Evolutionary conservation across 192 early-diverging fungal genomes (phyloP).

Genomic region (Coemansia reversa): DNA sequence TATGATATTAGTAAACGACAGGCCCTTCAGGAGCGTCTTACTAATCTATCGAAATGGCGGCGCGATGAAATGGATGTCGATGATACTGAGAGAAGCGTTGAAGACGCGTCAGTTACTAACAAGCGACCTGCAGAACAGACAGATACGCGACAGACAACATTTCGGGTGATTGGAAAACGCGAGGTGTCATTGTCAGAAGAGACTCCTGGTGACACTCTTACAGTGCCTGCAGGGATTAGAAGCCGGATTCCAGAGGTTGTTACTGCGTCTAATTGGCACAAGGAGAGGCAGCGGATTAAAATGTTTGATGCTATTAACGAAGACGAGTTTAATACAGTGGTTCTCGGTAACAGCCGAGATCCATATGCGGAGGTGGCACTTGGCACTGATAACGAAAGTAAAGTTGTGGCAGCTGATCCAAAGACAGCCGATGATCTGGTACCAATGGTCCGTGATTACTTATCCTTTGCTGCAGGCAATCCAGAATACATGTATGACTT

Average conservation of each 20-base stretch:
- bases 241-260: conserved; percentile 34
- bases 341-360: neutral
- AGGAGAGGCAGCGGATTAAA: conserved; percentile 48
- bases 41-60: conserved; percentile 12
- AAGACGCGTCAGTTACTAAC: neutral
- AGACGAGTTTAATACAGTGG: conserved; percentile 26
- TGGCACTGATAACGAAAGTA: conserved; percentile 11
- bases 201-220: neutral
- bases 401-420: conserved; percentile 4
- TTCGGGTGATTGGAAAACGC: conserved; percentile 25
- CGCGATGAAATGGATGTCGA: conserved; percentile 20
- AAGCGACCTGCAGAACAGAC: neutral
- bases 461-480: conserved; percentile 34
- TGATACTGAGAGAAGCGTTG: too few species aligned
- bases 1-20: conserved; percentile 53
- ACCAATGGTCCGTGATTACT: conserved; percentile 67
- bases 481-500: conserved; percentile 77
- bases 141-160: conserved; percentile 13
- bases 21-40: conserved; percentile 53
- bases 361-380: conserved; percentile 20
- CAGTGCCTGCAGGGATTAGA: neutral
- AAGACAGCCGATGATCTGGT: conserved; percentile 62
- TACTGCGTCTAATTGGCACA: conserved; percentile 37
- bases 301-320: conserved; percentile 71
- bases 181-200: conserved; percentile 16